Conservation (phyloP, 345 rosid species). For the Eucalyptus polyanthemos region DNA sequence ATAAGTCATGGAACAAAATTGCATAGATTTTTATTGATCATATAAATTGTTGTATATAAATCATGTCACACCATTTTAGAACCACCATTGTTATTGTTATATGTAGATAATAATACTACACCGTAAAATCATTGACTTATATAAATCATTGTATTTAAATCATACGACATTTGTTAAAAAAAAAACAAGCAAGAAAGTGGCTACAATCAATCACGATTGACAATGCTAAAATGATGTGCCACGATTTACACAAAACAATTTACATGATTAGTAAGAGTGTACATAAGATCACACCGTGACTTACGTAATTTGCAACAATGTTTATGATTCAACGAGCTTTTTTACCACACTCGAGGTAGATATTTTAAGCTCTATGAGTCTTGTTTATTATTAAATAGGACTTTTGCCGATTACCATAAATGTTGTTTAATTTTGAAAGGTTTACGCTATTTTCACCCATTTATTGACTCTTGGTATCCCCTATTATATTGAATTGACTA, state of each 20-base stretch:
- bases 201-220: neutral
- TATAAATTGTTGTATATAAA: neutral
- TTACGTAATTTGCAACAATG: neutral
- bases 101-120: neutral
- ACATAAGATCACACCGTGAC: neutral
- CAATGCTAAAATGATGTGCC: neutral
- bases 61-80: neutral
- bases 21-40: rapidly evolving
- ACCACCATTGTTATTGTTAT: neutral
- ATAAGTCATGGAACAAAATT: neutral
- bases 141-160: neutral
- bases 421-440: no score
- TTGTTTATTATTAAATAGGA: neutral
- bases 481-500: no score
- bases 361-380: neutral
- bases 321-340: neutral
- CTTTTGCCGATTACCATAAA: neutral
- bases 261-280: neutral
- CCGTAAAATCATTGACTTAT: rapidly evolving
- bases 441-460: rapidly evolving
- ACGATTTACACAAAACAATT: neutral
- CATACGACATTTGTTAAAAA: neutral
- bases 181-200: neutral
- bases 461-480: rapidly evolving
- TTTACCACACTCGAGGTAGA: neutral